Base-by-base conservation (phyloP, 2,329 filamentous ascomycete genomes). In the Curvularia sp. region DNA sequence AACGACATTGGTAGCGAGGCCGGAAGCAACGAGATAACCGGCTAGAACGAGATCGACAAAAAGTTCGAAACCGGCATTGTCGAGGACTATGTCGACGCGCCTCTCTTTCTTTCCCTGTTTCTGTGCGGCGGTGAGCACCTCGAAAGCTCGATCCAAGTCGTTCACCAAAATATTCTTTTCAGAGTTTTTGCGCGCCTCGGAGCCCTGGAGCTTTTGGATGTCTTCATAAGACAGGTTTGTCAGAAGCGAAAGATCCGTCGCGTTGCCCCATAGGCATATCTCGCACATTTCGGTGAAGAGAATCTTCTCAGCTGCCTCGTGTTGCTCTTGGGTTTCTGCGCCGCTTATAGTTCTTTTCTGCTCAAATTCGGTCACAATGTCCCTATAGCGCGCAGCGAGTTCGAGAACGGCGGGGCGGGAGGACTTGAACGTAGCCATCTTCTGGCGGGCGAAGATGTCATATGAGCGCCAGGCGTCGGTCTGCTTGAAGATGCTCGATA, bases 241-340 rank as follows among this genome's bases (percentile, higher is more conserved):
- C 54, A 98, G 83, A 19, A 98, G 88, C 0, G 92, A 96, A 13
- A 98, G 83, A 76, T 98, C 95, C 0, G 94, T 98, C 1, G 94
- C 95, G 76, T 98, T 98, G 10, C 94, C 94, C 94, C 94, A 98
- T 1, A 98, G 85, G 74, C 93, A 97, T 68, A 97, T 95, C 81
- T 97, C 92, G 78, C 89, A 93, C 90, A 98, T 96, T 75, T 98
- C 94, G 23, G 84, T 84, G 79, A 98, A 98, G 25, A 97, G 81
- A 0, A 93, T 78, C 73, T 87, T 86, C 74, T 96, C 91, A 0
- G 91, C 88, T 55, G 89, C 86, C 28, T 86, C 84, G 49, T 87
- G 73, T 64, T 87, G 80, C 53, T 82, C 68, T 15, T 80, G 79
- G 3, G 81, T 81, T 41, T 82, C 79, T 1, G 74, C 70, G n/a